Base-by-base conservation (phyloP, 331 rosid species). In the Spiraea crenata region DNA sequence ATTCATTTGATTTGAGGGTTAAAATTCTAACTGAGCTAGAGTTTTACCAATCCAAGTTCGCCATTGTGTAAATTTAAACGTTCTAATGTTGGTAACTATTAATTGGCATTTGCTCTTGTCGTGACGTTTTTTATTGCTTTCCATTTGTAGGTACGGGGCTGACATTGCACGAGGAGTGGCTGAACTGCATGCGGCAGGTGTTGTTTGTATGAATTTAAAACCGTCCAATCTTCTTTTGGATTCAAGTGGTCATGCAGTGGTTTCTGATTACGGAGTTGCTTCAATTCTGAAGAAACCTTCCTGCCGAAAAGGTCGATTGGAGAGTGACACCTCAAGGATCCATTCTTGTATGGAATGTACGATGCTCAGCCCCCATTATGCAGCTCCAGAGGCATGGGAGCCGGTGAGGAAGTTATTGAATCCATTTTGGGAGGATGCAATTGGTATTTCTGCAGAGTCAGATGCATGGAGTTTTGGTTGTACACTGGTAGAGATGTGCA, bases 391-490 rank as follows among this genome's bases (percentile, higher is more conserved):
- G 90, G 99, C 95, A 52, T 95, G 97, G 99, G 99, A 95, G 71
- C 99, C 99, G 20, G 95, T 88, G 80, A 91, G 87, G 80, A 95
- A 95, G 80, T 80, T 95, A 5, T 77, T 93, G 69, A 89, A 87
- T 82, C 81, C 87, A 74, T 91, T 95, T 66, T 95, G 99, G 99
- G 99, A 95, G 76, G 97, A 95, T 74, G 96, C 88, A 40, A 87
- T 93, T 60, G 97, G 97, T 76, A 89, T 95, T 80, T 93, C 99
- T 83, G 76, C 88, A n/a, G 96, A 93, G 81, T 93, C 96, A 45
- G 99, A 93, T 83, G 97, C 99, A 20, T 93, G 97, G 99, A 93
- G 99, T 87, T 93, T 91, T 84, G 99, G 97, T 78, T 93, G 97
- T 85, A 93, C 99, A 20, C 81, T 93, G 92, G 99, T 93, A 62